Base-by-base conservation (phyloP, 441 rosid species). In the Flueggea neowawraea region DNA sequence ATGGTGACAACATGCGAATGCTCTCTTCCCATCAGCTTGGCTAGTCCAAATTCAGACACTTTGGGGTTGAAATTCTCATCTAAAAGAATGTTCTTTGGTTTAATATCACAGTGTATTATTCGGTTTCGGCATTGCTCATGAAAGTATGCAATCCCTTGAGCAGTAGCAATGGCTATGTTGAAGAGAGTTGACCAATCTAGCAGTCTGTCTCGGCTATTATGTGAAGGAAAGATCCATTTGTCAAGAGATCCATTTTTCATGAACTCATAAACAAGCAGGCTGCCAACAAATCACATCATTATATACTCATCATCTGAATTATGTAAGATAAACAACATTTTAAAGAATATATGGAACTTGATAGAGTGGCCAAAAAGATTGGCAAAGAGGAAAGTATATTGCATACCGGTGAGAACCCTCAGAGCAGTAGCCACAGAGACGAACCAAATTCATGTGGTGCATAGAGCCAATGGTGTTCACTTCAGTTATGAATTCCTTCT, bases 391-490 rank as follows among this genome's bases (percentile, higher is more conserved):
- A 36, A 5, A 36, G 41, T 5, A 16, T 22, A 41, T 16, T 57
- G 53, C 73, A 71, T 78, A 87, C 98, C 98, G 85, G 2, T 84
- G 88, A 4, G 91, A 75, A 54, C 90, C 87, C 65, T 90, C 88
- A 0, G 97, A 84, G 78, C 97, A 93, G 71, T 85, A 93, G 12
- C 97, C 98, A 3, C 91, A 86, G 3, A 93, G 82, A 33, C 84
- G 98, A 65, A 93, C 98, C 53, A 93, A 75, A 77, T 93, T 93
- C 97, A 88, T 80, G 73, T 93, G 98, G 73, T 93, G 97, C 96
- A 88, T 93, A 7, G 97, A 93, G 53, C 98, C 95, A 57, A 93
- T 90, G 36, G 96, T 88, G 66, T 90, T 93, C 31, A 93, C 98
- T 83, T 93, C 98, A n/a, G 97, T 82, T 53, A 82, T 73, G 52